Evolutionary conservation across 495 filamentous ascomycete species (phyloP).

Genomic region (Bathelium albidoporum): DNA sequence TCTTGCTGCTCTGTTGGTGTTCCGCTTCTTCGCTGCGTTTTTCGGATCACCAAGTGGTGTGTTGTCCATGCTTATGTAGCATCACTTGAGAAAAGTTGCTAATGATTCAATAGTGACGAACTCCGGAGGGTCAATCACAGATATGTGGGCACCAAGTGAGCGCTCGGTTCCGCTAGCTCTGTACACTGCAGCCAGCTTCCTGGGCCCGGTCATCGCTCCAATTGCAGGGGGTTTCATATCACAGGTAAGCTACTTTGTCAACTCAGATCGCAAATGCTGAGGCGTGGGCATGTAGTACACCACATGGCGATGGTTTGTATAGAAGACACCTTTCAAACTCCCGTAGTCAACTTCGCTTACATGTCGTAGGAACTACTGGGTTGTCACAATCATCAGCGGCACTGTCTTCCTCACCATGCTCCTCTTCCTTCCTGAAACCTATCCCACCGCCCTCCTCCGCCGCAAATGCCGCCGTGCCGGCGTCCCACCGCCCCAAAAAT

Average conservation of each 20-base stretch:
- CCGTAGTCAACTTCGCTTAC: not conserved
- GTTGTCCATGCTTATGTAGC: not conserved
- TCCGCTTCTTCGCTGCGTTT: not conserved
- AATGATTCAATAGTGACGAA: not conserved
- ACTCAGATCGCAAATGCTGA: not conserved
- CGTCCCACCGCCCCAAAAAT: not conserved
- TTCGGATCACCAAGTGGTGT: not conserved
- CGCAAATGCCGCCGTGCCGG: not conserved
- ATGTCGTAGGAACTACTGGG: not conserved
- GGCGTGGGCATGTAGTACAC: not conserved
- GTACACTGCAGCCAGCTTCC: slow-evolving; percentile 6
- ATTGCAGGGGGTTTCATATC: slow-evolving; percentile 6
- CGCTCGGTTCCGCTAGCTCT: slow-evolving; percentile 5
- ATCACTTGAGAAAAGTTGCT: not conserved
- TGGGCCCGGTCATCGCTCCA: slow-evolving; percentile 6
- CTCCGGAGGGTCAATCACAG: not conserved
- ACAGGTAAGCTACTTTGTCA: not conserved
- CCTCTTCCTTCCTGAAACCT: not conserved
- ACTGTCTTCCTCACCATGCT: not conserved
- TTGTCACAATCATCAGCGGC: not conserved
- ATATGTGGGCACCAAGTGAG: slow-evolving; percentile 5
- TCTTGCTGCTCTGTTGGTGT: not conserved
- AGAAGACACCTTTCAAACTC: not conserved
- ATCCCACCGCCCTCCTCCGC: not conserved
- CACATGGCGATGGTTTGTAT: slow-evolving; percentile 3